A percentile compares a stretch with the other conserved stretches of the same genome.
These are phyloP conservation scores for Jatropha podagrica DNA, from an alignment of 441 rosid genomes.

Conservation along the genomic window DNA sequence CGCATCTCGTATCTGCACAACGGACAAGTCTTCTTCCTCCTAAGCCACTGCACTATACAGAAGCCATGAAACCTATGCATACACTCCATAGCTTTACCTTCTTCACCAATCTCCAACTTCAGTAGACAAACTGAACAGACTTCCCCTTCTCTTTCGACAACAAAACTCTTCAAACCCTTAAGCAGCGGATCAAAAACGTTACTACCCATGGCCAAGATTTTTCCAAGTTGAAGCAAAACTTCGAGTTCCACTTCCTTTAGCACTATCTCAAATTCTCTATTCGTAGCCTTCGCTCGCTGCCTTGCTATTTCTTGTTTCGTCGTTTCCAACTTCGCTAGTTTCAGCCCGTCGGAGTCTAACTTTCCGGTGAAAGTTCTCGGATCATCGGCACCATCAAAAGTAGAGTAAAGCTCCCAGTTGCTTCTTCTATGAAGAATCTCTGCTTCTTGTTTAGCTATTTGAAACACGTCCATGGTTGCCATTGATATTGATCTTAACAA, in stretches of 20 bases:
- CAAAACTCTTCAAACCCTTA: not conserved
- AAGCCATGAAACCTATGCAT: slow-evolving; percentile 25
- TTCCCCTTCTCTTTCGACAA: slow-evolving; percentile 8
- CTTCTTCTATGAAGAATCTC: slow-evolving; percentile 8
- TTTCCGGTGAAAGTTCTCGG: not conserved
- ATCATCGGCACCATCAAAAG: not conserved
- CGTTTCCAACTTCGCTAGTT: not conserved
- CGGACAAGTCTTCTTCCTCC: slow-evolving; percentile 19
- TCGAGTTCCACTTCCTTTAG: slow-evolving; percentile 17
- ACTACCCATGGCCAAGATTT: slow-evolving; percentile 3
- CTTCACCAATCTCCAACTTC: slow-evolving; percentile 21
- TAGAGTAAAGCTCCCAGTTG: slow-evolving; percentile 10
- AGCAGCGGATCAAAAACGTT: slow-evolving; percentile 16
- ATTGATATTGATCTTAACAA: not conserved
- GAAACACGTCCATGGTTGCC: not conserved
- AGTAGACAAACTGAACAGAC: slow-evolving; percentile 28
- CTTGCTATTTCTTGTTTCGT: slow-evolving; percentile 16
- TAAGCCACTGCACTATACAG: slow-evolving; percentile 24
- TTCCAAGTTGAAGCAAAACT: slow-evolving; percentile 15
- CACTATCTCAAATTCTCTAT: not conserved
- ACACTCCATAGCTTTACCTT: slow-evolving; percentile 25
- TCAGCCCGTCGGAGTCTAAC: not conserved
- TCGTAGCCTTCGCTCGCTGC: not conserved
- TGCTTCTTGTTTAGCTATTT: slow-evolving; percentile 13
- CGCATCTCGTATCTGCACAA: slow-evolving; percentile 22